Evolutionary conservation across 495 filamentous ascomycete genomes (phyloP).

Genomic region (Daldinia concentrica): DNA sequence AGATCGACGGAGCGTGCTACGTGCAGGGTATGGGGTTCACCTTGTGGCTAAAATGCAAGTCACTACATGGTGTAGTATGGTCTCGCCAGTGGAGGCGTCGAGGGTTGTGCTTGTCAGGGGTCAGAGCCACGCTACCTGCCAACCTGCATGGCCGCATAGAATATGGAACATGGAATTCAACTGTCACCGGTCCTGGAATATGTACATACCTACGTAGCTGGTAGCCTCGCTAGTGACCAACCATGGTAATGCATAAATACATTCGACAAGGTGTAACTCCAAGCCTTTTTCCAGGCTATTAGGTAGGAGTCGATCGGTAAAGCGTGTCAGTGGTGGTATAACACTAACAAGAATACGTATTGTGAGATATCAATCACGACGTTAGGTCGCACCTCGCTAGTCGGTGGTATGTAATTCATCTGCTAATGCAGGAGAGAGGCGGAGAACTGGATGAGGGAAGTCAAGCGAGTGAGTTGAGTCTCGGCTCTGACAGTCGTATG

Average conservation of each 20-base stretch:
- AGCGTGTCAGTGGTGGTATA: background rate
- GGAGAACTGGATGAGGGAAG: conserved; percentile 18
- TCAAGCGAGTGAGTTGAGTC: conserved; percentile 11
- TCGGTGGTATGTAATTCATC: background rate
- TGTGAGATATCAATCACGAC: background rate
- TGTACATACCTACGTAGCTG: conserved; percentile 10
- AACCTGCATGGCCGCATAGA: conserved; percentile 25
- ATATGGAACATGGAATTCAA: conserved; percentile 31
- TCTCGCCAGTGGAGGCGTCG: conserved; percentile 31
- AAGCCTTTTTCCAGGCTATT: background rate
- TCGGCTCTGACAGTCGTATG: conserved; percentile 17
- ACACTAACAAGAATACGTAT: background rate
- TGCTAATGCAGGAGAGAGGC: conserved; percentile 27
- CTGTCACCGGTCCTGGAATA: conserved; percentile 19
- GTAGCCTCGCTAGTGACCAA: background rate
- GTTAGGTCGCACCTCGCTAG: background rate
- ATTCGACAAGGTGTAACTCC: background rate
- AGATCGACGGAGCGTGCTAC: conserved; percentile 41
- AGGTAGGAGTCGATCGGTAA: conserved; percentile 3
- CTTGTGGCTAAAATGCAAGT: conserved; percentile 46
- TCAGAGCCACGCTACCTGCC: conserved; percentile 27
- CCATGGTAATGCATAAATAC: background rate
- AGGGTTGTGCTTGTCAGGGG: conserved; percentile 29
- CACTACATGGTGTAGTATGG: no score
- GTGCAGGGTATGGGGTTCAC: conserved; percentile 27